These are phyloP conservation scores for Millerozyma acaciae DNA, from an alignment of 805 yeast species.

Conservation along the genomic window DNA sequence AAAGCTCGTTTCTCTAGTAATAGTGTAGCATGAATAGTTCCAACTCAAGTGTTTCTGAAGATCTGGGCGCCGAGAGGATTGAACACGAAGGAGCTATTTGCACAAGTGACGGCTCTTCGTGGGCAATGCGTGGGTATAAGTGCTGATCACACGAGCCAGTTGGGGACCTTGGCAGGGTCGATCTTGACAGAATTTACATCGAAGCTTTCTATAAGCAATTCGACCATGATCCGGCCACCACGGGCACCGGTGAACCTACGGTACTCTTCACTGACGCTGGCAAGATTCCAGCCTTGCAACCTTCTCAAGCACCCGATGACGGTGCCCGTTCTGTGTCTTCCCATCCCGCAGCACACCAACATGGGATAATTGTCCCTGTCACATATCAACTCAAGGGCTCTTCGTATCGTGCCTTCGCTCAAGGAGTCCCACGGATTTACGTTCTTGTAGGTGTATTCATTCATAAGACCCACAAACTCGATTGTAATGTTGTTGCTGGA, in stretches of 20 bases:
- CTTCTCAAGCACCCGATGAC: constrained; percentile 91
- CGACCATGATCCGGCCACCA: constrained; percentile 91
- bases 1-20: too few relatives aligned
- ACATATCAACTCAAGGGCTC: constrained; percentile 73
- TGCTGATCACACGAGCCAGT: constrained; percentile 23
- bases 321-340: constrained; percentile 95
- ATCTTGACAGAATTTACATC: constrained; percentile 35
- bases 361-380: constrained; percentile 76
- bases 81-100: too few relatives aligned
- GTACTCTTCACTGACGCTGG: constrained; percentile 87
- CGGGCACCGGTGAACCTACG: constrained; percentile 88
- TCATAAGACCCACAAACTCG: constrained; percentile 78
- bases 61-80: too few relatives aligned
- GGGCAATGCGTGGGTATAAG: too few relatives aligned
- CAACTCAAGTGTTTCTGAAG: too few relatives aligned
- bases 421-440: constrained; percentile 95
- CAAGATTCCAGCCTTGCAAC: constrained; percentile 96
- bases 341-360: constrained; percentile 96
- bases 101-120: too few relatives aligned
- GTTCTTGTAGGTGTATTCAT: constrained; percentile 46
- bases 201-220: constrained; percentile 71
- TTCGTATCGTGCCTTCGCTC: constrained; percentile 74
- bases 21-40: too few relatives aligned
- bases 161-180: constrained; percentile 28
- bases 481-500: constrained; percentile 66